Base-by-base conservation (phyloP, 2,329 filamentous ascomycete genomes). In the Fusarium aywerte region DNA sequence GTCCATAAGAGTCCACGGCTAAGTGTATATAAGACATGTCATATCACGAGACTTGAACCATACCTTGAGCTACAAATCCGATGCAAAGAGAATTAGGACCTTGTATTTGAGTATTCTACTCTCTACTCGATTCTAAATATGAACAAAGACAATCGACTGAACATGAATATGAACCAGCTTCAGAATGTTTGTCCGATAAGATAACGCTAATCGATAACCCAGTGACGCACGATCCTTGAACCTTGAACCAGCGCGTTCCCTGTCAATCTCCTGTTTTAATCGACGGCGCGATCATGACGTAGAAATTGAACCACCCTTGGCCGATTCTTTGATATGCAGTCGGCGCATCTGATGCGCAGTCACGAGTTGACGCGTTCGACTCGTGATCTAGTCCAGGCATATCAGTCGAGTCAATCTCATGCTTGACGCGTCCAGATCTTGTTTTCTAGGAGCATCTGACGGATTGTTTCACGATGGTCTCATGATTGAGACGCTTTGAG, bases 341-440 rank as follows among this genome's bases (percentile, higher is more conserved):
- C 62, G 25, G 31, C 43, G 62, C 69, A 72, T 68, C 42, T 18
- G 6, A 23, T 10, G 4, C 23, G 48, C 23, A 65, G 66, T 72
- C 70, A 72, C 68, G 65, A 72, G 69, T 44, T 61, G 32, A 43
- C 68, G 68, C 36, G 62, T 63, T n/a, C 59, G 43, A 54, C 29
- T 62, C 62, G 67, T 52, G 65, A 58, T 18, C 20, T 29, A 49
- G 54, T 21, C 65, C 36, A 42, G 35, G 27, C 21, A 9, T 33
- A 62, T 61, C 51, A 48, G 47, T 2, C 47, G 51, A 68, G 49
- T 9, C 1, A 8, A 12, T 15, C 23, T 42, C 18, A 23, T 15
- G 9, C 23, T 48, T 16, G 27, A 59, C 60, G 53, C 51, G 65
- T 43, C 4, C 21, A n/a, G 13, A 62, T 15, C 69, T 59, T 69